These are phyloP conservation scores for Toxoplasma gondii DNA, from an alignment of 169 alveolate genomes.

Conservation along the genomic window DNA sequence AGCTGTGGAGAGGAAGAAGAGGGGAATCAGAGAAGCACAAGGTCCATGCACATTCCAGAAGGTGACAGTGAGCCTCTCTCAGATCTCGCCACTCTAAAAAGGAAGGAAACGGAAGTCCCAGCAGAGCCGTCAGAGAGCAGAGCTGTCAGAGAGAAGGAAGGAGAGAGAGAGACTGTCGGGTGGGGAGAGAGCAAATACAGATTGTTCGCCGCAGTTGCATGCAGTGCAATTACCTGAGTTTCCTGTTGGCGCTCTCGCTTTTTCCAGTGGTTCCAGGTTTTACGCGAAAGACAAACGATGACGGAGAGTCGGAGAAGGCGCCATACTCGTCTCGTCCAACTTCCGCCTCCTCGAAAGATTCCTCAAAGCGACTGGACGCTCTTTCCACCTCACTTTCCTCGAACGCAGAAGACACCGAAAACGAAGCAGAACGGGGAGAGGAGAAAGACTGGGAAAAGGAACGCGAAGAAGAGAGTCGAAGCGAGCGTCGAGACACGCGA, in stretches of 20 bases:
- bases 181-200: too few relatives aligned
- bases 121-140: too few relatives aligned
- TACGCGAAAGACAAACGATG: neutral
- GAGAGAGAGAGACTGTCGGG: neutral
- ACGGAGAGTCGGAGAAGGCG: neutral
- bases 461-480: neutral
- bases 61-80: too few relatives aligned
- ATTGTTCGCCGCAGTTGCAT: too few relatives aligned
- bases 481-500: neutral
- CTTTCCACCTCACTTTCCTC: neutral
- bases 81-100: too few relatives aligned
- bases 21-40: neutral
- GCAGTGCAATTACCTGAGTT: neutral
- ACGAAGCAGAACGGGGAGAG: neutral
- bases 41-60: too few relatives aligned
- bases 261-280: neutral
- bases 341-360: constrained; percentile 10
- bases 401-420: neutral
- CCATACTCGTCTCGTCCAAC: constrained; percentile 5
- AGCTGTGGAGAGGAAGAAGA: neutral
- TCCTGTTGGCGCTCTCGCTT: neutral
- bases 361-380: neutral
- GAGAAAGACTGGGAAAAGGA: constrained; percentile 1
- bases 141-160: neutral
- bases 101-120: too few relatives aligned